Percentiles rank a stretch among this genome's conserved stretches.
phyloP scores from a whole-genome alignment of 768 basidiomycete genomes.

The Xerocomellus amylosporus region DNA sequence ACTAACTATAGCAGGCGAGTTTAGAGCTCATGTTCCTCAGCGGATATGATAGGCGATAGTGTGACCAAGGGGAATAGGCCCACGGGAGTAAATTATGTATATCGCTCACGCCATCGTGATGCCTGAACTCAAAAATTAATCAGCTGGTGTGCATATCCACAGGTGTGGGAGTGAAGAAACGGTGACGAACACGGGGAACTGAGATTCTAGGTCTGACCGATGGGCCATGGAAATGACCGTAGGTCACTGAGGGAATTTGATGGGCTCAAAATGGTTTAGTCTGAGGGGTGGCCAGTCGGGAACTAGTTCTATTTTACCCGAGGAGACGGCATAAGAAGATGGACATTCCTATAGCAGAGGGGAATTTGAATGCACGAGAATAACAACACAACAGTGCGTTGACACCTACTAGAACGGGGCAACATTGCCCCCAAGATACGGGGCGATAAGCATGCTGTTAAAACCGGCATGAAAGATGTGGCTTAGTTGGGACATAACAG shows the following conservation, averaged over 20 bases:
- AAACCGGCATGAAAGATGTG: not conserved
- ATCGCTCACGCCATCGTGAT: not conserved
- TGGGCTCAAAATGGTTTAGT: conserved; percentile 19
- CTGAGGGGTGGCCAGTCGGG: conserved; percentile 1
- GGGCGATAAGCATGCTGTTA: not conserved
- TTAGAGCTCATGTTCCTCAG: not conserved
- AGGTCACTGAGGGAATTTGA: conserved; percentile 7
- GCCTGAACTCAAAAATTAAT: not conserved
- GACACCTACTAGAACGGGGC: not conserved
- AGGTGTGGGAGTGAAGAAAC: conserved; percentile 17
- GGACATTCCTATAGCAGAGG: not conserved
- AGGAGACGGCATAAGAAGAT: not conserved
- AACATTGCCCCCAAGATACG: not conserved
- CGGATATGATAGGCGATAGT: not conserved
- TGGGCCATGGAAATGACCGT: not conserved
- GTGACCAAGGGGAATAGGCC: not conserved
- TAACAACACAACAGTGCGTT: not conserved
- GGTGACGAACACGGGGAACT: conserved; percentile 13
- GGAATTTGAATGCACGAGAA: not conserved
- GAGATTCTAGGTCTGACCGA: not conserved
- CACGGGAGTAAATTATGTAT: conserved; percentile 1
- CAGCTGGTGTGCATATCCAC: not conserved
- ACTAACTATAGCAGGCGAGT: not conserved
- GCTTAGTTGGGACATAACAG: not conserved
- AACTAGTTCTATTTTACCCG: conserved; percentile 3